phyloP scores from a whole-genome alignment of 2,329 filamentous ascomycete genomes.

The Cercospora zeina region DNA sequence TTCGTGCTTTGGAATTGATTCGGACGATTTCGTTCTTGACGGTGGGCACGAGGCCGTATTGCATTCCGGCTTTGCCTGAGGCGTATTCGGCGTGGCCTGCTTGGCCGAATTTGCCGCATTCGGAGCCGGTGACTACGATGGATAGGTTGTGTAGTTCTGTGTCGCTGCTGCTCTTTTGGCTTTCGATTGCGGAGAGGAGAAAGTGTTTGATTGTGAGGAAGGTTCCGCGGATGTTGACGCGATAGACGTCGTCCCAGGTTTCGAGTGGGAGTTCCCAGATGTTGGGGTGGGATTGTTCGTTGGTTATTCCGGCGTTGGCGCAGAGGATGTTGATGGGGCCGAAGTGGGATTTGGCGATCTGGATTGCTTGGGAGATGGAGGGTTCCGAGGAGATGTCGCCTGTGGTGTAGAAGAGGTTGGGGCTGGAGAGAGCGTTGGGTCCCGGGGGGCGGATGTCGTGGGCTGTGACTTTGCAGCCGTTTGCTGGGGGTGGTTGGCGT shows the following conservation, averaged over 20 bases:
- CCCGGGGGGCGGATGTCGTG: conserved; percentile 50
- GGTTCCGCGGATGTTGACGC: conserved; percentile 54
- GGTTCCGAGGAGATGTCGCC: conserved; percentile 54
- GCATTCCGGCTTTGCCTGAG: conserved; percentile 53
- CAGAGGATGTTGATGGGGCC: conserved; percentile 56
- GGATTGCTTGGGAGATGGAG: conserved; percentile 44
- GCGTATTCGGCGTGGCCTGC: conserved; percentile 55
- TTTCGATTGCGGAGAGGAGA: conserved; percentile 46
- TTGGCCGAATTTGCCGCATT: conserved; percentile 55
- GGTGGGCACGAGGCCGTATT: conserved; percentile 55
- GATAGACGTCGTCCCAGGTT: conserved; percentile 56
- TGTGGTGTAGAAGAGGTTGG: conserved; percentile 46
- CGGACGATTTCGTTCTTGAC: conserved; percentile 59
- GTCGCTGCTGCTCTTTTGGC: conserved; percentile 44
- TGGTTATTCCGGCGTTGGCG: conserved; percentile 56
- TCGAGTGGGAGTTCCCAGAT: conserved; percentile 56
- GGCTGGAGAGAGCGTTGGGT: conserved; percentile 36
- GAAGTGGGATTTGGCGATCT: conserved; percentile 49
- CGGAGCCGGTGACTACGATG: conserved; percentile 56
- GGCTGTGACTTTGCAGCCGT: conserved; percentile 57
- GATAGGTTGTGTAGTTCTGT: conserved; percentile 53
- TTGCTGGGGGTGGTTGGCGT: conserved; percentile 43
- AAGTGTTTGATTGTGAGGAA: conserved; percentile 60
- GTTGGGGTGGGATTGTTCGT: conserved; percentile 51
- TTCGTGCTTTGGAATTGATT: conserved; percentile 53